These are phyloP conservation scores for Magnusiomyces suaveolens DNA, from an alignment of 1,139 yeast genomes.

Conservation along the genomic window DNA sequence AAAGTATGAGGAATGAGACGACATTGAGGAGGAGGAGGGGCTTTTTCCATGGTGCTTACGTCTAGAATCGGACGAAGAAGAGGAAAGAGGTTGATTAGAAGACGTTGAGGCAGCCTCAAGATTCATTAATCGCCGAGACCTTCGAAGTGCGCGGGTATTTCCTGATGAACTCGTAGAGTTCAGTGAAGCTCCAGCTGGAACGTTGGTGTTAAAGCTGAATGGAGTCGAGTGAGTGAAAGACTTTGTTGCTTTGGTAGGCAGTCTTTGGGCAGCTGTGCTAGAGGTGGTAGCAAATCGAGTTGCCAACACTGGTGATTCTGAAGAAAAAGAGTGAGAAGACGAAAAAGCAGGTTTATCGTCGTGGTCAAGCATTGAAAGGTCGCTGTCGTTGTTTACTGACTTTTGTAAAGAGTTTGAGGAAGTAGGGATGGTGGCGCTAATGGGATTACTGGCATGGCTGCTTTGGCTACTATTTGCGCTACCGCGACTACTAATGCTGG, in stretches of 20 bases:
- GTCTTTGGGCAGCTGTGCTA: not conserved
- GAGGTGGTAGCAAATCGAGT: slow-evolving; percentile 12
- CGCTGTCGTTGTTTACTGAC: not conserved
- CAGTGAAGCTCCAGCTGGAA: not conserved
- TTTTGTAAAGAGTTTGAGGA: not conserved
- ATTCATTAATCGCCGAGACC: slow-evolving; percentile 35
- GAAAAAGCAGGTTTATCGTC: too few relatives aligned
- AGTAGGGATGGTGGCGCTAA: not conserved
- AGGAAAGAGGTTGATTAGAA: slow-evolving; percentile 6
- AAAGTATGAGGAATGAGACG: slow-evolving; percentile 22
- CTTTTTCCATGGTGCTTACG: slow-evolving; percentile 4
- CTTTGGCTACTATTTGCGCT: not conserved
- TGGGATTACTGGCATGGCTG: not conserved
- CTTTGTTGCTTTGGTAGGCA: not conserved
- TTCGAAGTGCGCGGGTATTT: slow-evolving; percentile 25
- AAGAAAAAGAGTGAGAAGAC: slow-evolving; percentile 3
- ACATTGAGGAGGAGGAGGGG: slow-evolving; percentile 17
- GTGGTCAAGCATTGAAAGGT: too few relatives aligned
- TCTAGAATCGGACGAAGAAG: slow-evolving; percentile 3
- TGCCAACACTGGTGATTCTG: slow-evolving; percentile 1
- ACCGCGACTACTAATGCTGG: not conserved
- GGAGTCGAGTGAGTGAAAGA: not conserved
- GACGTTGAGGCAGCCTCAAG: slow-evolving; percentile 31
- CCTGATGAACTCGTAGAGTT: slow-evolving; percentile 2
- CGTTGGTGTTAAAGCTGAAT: not conserved